A percentile compares a stretch with the other conserved stretches of the same genome.
Conservation (phyloP, 805 yeast genomes). For the Tetrapisispora phaffii region DNA sequence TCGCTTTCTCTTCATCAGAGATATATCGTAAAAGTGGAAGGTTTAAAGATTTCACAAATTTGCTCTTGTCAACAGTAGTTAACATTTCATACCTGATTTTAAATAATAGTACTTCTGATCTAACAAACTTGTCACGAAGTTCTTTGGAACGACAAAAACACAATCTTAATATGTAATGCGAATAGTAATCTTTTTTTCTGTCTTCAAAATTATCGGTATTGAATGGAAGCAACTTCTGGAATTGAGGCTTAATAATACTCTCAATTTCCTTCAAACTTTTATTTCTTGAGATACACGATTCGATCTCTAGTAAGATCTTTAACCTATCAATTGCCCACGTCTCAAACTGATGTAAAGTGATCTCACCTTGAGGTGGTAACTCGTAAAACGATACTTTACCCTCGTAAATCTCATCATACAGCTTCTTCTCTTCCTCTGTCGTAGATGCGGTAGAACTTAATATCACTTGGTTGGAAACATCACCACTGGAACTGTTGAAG, state of each 20-base stretch:
- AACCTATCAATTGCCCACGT: constrained; percentile 91
- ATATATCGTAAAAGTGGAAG: constrained; percentile 63
- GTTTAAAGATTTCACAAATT: constrained; percentile 55
- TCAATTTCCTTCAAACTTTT: constrained; percentile 58
- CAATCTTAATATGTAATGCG: constrained; percentile 78
- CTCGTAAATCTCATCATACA: constrained; percentile 37
- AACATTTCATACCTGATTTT: constrained; percentile 58
- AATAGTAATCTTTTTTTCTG: constrained; percentile 80
- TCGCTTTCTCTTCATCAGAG: constrained; percentile 47
- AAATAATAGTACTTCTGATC: constrained; percentile 68
- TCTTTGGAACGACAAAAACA: constrained; percentile 88
- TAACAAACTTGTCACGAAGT: constrained; percentile 65
- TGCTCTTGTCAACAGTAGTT: constrained; percentile 55
- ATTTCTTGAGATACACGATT: constrained; percentile 58
- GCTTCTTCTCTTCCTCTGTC: constrained; percentile 27
- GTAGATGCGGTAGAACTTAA: constrained; percentile 8
- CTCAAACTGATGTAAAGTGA: constrained; percentile 88
- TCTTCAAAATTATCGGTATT: constrained; percentile 41
- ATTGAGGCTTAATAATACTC: constrained; percentile 49
- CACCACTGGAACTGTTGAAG: constrained; percentile 19
- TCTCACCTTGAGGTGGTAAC: constrained; percentile 70
- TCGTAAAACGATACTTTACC: constrained; percentile 66
- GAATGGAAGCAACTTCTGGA: constrained; percentile 54
- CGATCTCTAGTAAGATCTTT: constrained; percentile 74
- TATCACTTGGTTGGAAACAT: constrained; percentile 16